These are phyloP conservation scores for Tulasnella sp. DNA, from an alignment of 768 basidiomycete genomes.

Conservation along the genomic window DNA sequence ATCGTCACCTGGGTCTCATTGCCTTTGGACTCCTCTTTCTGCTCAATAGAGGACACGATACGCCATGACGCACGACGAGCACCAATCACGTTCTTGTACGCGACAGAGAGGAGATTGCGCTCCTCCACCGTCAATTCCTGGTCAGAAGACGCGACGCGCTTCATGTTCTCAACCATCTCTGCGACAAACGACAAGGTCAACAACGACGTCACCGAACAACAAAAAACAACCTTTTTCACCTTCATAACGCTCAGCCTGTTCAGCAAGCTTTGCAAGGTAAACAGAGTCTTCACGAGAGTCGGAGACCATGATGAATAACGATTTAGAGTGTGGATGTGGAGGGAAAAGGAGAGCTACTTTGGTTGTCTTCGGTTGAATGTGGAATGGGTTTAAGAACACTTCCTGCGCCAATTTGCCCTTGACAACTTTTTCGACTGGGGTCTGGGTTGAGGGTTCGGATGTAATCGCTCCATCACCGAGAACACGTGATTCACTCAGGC, in stretches of 20 bases:
- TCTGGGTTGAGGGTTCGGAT: too few species aligned
- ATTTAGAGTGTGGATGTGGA: too few species aligned
- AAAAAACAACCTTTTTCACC: conserved; percentile 35
- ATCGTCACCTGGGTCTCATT: conserved; percentile 35
- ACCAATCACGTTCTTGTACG: conserved; percentile 73
- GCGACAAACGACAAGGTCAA: conserved; percentile 15
- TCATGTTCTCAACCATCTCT: conserved; percentile 40
- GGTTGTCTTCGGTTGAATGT: too few species aligned
- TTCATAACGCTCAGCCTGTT: conserved; percentile 81
- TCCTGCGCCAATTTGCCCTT: too few species aligned
- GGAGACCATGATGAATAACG: too few species aligned
- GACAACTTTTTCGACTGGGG: too few species aligned
- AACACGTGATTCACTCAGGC: too few species aligned
- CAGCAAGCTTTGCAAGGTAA: conserved; percentile 68
- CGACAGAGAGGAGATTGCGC: conserved; percentile 40
- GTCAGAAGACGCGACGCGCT: conserved; percentile 35
- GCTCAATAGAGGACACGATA: conserved; percentile 43
- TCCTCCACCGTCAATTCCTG: conserved; percentile 40
- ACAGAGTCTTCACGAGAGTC: conserved; percentile 33
- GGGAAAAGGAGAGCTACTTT: too few species aligned
- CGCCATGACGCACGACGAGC: conserved; percentile 72
- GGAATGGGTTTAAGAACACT: too few species aligned
- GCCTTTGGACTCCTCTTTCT: conserved; percentile 38
- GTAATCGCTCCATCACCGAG: too few species aligned
- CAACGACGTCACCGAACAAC: not conserved